Evolutionary conservation across 169 alveolate species (phyloP).

Genomic region (Eimeria tenella): DNA sequence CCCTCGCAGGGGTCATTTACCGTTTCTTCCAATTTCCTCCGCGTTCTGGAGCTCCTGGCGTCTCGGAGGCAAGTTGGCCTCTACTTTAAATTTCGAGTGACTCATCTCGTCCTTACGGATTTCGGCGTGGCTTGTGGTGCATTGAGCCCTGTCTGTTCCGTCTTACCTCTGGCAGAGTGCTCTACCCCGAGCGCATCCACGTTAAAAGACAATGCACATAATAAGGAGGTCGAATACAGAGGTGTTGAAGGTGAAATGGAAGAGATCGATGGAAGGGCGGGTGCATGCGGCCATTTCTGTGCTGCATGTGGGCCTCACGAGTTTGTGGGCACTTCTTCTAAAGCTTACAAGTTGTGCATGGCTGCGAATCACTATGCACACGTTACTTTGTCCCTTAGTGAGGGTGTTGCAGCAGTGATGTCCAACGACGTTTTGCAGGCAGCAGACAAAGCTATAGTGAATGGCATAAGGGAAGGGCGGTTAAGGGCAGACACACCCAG

Average conservation of each 20-base stretch:
- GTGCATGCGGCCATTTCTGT: slow-evolving; percentile 13
- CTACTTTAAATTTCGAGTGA: neutral
- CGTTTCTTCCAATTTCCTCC: slow-evolving; percentile 14
- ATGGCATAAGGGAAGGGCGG: slow-evolving; percentile 23
- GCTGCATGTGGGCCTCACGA: slow-evolving; percentile 62
- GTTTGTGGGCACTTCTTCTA: neutral
- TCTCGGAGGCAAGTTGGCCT: slow-evolving; percentile 41
- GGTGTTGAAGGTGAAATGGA: neutral
- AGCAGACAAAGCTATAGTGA: slow-evolving; percentile 44
- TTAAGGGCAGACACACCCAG: slow-evolving; percentile 20
- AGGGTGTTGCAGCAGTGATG: slow-evolving; percentile 41
- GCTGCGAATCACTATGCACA: slow-evolving; percentile 63
- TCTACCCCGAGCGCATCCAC: neutral
- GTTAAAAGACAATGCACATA: neutral
- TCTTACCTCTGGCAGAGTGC: slow-evolving; percentile 42
- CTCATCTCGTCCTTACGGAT: slow-evolving; percentile 43
- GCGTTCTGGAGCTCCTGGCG: slow-evolving; percentile 43
- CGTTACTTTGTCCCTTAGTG: slow-evolving; percentile 15
- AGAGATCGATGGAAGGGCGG: slow-evolving; percentile 16
- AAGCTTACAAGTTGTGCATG: slow-evolving; percentile 17
- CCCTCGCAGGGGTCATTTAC: neutral
- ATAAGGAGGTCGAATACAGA: neutral
- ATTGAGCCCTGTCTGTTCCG: slow-evolving; percentile 13
- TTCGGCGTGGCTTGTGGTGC: slow-evolving; percentile 69
- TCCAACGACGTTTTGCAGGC: slow-evolving; percentile 39